These are phyloP conservation scores for Larix sibirica DNA, from an alignment of 83 land plant species.

Conservation along the genomic window DNA sequence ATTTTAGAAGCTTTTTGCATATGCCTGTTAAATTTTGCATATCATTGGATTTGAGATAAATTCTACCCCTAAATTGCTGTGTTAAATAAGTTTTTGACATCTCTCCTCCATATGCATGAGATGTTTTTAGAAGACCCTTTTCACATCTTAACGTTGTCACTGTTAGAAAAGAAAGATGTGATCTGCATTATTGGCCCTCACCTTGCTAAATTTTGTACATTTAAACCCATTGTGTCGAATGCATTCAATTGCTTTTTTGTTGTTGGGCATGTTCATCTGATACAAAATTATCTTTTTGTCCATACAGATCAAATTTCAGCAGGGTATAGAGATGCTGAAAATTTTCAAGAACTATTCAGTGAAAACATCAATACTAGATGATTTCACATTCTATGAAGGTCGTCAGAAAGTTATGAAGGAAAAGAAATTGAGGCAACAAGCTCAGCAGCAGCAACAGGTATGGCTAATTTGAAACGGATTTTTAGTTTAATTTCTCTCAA, in stretches of 20 bases:
- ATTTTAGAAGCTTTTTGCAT: not conserved
- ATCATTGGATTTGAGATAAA: no score
- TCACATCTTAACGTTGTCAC: no score
- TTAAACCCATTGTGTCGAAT: no score
- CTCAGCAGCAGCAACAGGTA: constrained; percentile 19
- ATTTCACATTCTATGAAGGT: constrained; percentile 61
- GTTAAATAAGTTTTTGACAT: no score
- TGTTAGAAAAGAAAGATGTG: no score
- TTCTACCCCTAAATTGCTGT: no score
- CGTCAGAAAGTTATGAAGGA: constrained; percentile 60
- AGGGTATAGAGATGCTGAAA: constrained; percentile 70
- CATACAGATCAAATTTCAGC: constrained; percentile 45
- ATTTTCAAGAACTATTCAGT: constrained; percentile 47
- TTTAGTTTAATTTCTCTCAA: not conserved
- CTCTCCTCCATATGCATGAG: no score
- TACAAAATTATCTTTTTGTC: not conserved
- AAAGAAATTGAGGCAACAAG: constrained; percentile 37
- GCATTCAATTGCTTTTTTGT: no score
- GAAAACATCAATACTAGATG: constrained; percentile 70
- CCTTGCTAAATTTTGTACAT: no score
- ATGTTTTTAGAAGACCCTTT: no score
- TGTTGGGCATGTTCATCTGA: not conserved
- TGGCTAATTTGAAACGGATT: not conserved
- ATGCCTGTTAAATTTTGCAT: not conserved
- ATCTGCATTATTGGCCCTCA: no score